Base-by-base conservation (phyloP, 2,329 filamentous ascomycete genomes). In the Aspergillus pseudoterreus region DNA sequence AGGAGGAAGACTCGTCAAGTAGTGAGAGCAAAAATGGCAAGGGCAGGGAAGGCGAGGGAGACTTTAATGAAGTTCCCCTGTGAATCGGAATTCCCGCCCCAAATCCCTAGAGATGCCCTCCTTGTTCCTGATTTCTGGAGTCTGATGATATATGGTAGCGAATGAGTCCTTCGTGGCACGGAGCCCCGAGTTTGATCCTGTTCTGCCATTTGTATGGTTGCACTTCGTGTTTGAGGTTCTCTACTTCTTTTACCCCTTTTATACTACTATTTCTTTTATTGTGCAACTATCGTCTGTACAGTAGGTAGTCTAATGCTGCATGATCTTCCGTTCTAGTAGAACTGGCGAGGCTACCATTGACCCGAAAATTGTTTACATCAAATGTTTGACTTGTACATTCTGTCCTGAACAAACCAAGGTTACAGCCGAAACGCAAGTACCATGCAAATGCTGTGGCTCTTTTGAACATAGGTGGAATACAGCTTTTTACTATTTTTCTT, bases 21-120 rank as follows among this genome's bases (percentile, higher is more conserved):
- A 49, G 55, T 50, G 53, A 51, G 27, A 53, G 39, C n/a, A 50
- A 53, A 3, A 67, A 68, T 54, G 51, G 52, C 32, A 68, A 68
- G 51, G 56, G 59, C 24, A 68, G 67, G 51, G 65, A 68, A 53
- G 57, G 62, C 12, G 66, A 69, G 41, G 56, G 63, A 4, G 66
- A 69, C 49, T 69, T 70, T 46, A 69, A 67, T 27, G 66, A 70
- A 57, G 64, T 70, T 14, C 65, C 67, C 30, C 61, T 70, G 45
- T 69, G 57, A 59, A 53, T 39, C 15, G 38, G n/a, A 27, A 2
- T 36, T 48, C 45, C 14, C 45, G 32, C 43, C 62, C 56, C 61
- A 58, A 52, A 56, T 54, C 60, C 39, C 43, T 43, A 24, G 27
- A 30, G 6, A 17, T 5, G 35, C 15, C 35, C 35, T 38, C 35